phyloP scores from a whole-genome alignment of 768 basidiomycete species.

The Mycena rebaudengoi region DNA sequence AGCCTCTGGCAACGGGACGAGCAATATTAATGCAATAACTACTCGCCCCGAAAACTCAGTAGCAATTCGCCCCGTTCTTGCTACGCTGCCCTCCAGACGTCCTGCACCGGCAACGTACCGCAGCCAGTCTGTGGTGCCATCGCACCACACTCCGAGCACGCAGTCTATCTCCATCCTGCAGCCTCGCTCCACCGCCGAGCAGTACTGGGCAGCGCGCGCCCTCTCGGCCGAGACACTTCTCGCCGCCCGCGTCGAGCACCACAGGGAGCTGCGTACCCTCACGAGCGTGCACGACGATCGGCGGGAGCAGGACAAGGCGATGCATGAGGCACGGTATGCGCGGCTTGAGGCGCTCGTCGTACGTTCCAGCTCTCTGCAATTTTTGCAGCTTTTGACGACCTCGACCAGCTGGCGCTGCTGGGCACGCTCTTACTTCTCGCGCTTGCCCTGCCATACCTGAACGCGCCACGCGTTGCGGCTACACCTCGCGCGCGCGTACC shows the following conservation, averaged over 20 bases:
- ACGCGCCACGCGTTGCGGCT: conserved; percentile 41
- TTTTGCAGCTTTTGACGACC: not conserved
- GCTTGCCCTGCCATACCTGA: conserved; percentile 43
- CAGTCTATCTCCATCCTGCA: too few relatives aligned
- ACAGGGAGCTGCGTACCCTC: conserved; percentile 55
- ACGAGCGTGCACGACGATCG: conserved; percentile 31
- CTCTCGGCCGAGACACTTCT: conserved; percentile 71
- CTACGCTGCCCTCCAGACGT: too few relatives aligned
- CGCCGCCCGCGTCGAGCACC: conserved; percentile 55
- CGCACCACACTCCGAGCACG: too few relatives aligned
- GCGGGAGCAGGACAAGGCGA: conserved; percentile 53
- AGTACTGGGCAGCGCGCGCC: conserved; percentile 77
- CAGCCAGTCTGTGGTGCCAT: too few relatives aligned
- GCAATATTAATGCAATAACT: too few relatives aligned
- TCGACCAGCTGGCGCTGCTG: conserved; percentile 42
- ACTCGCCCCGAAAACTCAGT: too few relatives aligned
- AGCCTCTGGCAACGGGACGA: too few relatives aligned
- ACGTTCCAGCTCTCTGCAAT: conserved; percentile 24
- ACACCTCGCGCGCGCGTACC: conserved; percentile 41
- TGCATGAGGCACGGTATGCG: conserved; percentile 57
- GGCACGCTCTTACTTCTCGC: conserved; percentile 45
- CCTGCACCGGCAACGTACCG: too few relatives aligned
- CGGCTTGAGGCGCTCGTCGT: conserved; percentile 65
- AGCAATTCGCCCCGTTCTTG: too few relatives aligned
- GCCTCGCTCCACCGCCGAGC: conserved; percentile 44